Conservation (phyloP, 306 rosid genomes). For the Rosa persica region DNA sequence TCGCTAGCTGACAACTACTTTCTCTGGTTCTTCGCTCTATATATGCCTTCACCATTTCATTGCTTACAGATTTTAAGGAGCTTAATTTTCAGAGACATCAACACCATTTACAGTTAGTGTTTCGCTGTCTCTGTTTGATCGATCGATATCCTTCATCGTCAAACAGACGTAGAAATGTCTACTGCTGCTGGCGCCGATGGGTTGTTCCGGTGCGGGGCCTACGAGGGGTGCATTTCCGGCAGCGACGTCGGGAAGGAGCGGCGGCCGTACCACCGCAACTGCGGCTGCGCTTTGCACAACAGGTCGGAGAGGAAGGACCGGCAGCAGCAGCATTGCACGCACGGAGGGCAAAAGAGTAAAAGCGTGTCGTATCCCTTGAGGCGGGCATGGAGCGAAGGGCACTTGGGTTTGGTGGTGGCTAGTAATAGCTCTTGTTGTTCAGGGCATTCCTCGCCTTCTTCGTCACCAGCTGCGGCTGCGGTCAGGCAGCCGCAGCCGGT, state of each 20-base stretch:
- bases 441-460: conserved; percentile 30
- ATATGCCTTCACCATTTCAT: neutral
- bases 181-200: conserved; percentile 17
- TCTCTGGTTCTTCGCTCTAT: neutral
- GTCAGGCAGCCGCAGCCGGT: neutral
- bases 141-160: neutral
- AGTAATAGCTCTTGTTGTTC: conserved; percentile 9
- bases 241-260: conserved; percentile 46
- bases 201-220: conserved; percentile 44
- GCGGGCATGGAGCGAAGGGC: conserved; percentile 53
- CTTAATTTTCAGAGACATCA: neutral
- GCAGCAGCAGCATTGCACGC: conserved; percentile 15
- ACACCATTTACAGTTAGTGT: neutral
- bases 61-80: neutral
- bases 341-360: conserved; percentile 31
- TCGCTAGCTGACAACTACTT: conserved; percentile 2
- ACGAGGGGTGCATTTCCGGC: conserved; percentile 55
- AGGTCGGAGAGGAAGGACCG: neutral
- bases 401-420: conserved; percentile 29
- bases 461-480: neutral
- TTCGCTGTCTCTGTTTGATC: neutral
- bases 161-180: too few relatives aligned
- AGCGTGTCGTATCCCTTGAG: conserved; percentile 55
- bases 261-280: conserved; percentile 63
- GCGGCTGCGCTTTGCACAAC: conserved; percentile 30